Conservation (phyloP, 805 yeast species). For the Ogataea sp. region DNA sequence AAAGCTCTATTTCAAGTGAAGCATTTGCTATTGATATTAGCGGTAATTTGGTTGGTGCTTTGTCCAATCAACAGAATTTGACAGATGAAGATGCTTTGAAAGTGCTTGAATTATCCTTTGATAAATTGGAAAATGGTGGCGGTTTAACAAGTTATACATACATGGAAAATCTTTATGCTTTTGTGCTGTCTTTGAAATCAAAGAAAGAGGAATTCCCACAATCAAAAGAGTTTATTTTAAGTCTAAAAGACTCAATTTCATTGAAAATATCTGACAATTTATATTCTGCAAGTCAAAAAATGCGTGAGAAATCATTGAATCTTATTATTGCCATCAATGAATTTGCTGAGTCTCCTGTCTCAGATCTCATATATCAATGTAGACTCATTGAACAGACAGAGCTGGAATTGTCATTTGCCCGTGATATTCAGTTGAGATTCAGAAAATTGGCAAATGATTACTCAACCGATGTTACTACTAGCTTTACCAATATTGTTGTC, state of each 20-base stretch:
- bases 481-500: conserved; percentile 23
- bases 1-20: conserved; percentile 1
- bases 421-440: conserved; percentile 67
- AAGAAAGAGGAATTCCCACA: not conserved
- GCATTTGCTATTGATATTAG: conserved; percentile 32
- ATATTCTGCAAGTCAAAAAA: conserved; percentile 38
- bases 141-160: conserved; percentile 28
- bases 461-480: conserved; percentile 16
- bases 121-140: not conserved
- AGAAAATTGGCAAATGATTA: conserved; percentile 47
- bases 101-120: conserved; percentile 7
- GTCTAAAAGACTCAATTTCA: conserved; percentile 11
- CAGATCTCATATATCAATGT: conserved; percentile 30
- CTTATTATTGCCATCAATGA: conserved; percentile 35
- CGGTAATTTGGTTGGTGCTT: conserved; percentile 30
- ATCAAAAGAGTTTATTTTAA: conserved; percentile 9
- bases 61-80: conserved; percentile 18
- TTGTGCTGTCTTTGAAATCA: conserved; percentile 10
- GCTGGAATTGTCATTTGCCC: conserved; percentile 53
- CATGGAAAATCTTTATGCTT: conserved; percentile 26
- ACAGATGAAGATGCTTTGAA: conserved; percentile 6
- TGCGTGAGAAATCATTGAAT: conserved; percentile 37
- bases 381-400: conserved; percentile 66
- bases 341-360: conserved; percentile 16
- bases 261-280: conserved; percentile 27